Evolutionary conservation across 768 basidiomycete genomes (phyloP).

Genomic region (Trametes cingulata): DNA sequence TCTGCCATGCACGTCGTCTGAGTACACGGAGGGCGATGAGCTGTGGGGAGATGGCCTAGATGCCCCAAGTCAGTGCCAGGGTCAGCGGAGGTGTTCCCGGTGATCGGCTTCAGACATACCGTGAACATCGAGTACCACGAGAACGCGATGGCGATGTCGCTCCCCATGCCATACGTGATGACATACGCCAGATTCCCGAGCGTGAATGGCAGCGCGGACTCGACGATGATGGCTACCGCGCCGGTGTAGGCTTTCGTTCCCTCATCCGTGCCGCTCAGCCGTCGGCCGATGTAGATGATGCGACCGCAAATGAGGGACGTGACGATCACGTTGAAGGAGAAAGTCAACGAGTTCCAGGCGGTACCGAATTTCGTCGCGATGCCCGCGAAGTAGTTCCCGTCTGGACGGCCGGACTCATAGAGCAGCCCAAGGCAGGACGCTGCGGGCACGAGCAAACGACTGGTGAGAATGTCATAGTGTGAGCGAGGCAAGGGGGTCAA

Average conservation of each 20-base stretch:
- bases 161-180: slow-evolving; percentile 39
- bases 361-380: slow-evolving; percentile 40
- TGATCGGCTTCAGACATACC: slow-evolving; percentile 32
- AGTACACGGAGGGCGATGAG: slow-evolving; percentile 23
- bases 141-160: slow-evolving; percentile 37
- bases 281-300: slow-evolving; percentile 35
- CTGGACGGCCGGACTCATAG: slow-evolving; percentile 40
- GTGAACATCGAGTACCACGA: slow-evolving; percentile 45
- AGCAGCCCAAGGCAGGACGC: slow-evolving; percentile 44
- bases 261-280: slow-evolving; percentile 27
- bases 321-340: slow-evolving; percentile 44
- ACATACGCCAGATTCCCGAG: slow-evolving; percentile 41
- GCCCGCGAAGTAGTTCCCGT: slow-evolving; percentile 43
- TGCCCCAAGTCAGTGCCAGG: too few relatives aligned
- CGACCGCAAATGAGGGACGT: slow-evolving; percentile 43
- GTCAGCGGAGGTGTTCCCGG: too few relatives aligned
- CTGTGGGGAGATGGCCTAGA: slow-evolving; percentile 21
- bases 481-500: neutral
- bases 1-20: slow-evolving; percentile 17
- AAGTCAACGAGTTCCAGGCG: slow-evolving; percentile 43
- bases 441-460: slow-evolving; percentile 17
- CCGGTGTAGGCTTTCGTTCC: slow-evolving; percentile 40
- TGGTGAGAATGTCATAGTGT: neutral
- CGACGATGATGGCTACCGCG: slow-evolving; percentile 39
- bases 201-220: slow-evolving; percentile 44